phyloP scores from a whole-genome alignment of 805 yeast genomes.

The Myxozyma udenii region DNA sequence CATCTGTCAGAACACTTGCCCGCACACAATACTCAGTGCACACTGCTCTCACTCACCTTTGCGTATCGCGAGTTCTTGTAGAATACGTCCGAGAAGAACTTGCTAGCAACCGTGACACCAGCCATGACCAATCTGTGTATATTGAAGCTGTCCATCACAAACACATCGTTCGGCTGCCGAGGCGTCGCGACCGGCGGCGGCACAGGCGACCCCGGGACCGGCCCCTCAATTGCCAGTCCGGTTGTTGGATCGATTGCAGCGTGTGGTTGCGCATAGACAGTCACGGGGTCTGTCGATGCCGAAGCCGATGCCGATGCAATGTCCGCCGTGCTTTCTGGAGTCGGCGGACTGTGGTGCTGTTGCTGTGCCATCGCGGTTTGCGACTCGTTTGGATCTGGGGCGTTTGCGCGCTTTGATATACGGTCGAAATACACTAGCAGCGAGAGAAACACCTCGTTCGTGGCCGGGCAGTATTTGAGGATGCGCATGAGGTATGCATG shows the following conservation, averaged over 20 bases:
- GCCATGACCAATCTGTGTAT: conserved; percentile 91
- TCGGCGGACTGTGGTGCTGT: background rate
- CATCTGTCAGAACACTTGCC: conserved; percentile 34
- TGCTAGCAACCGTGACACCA: conserved; percentile 92
- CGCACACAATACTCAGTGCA: background rate
- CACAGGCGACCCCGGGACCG: conserved; percentile 27
- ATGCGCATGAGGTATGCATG: conserved; percentile 88
- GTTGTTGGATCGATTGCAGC: background rate
- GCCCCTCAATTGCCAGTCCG: background rate
- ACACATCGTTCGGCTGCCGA: conserved; percentile 41
- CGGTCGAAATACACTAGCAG: conserved; percentile 91
- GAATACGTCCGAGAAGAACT: conserved; percentile 90
- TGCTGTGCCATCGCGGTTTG: background rate
- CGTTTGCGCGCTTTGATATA: conserved; percentile 77
- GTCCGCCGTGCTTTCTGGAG: background rate
- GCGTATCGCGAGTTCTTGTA: conserved; percentile 94
- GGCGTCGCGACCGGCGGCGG: conserved; percentile 36
- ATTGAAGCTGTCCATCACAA: conserved; percentile 94
- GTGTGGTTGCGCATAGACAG: background rate
- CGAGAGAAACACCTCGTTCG: conserved; percentile 91
- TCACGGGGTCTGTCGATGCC: background rate
- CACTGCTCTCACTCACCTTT: conserved; percentile 41
- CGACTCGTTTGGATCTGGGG: conserved; percentile 17
- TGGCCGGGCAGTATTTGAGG: conserved; percentile 95
- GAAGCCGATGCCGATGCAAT: background rate